Conservation (phyloP, 2,329 filamentous ascomycete species). For the Calonectria pteridis region DNA sequence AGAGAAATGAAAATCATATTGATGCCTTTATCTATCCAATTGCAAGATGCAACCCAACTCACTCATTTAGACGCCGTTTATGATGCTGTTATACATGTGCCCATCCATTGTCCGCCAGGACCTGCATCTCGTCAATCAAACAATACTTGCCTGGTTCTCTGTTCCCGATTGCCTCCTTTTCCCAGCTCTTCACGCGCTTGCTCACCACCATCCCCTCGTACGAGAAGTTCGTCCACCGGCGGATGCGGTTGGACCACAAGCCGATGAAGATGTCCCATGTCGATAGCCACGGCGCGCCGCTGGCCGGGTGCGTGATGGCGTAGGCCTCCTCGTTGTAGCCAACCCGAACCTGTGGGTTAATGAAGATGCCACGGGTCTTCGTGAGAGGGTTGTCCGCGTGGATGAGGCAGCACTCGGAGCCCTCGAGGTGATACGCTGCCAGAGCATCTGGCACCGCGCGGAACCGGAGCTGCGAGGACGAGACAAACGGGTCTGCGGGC, state of each 20-base stretch:
- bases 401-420: constrained; percentile 83
- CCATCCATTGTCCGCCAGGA: constrained; percentile 69
- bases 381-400: constrained; percentile 77
- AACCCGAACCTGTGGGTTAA: constrained; percentile 78
- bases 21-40: background rate
- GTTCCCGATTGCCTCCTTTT: constrained; percentile 49
- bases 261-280: constrained; percentile 63
- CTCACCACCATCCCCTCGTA: constrained; percentile 51
- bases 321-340: constrained; percentile 71
- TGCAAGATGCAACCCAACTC: background rate
- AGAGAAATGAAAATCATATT: background rate
- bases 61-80: background rate
- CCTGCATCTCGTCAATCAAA: constrained; percentile 72
- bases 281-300: constrained; percentile 59
- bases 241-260: constrained; percentile 69
- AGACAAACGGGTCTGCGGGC: constrained; percentile 68
- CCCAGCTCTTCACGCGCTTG: constrained; percentile 54
- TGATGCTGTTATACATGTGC: constrained; percentile 60
- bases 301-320: constrained; percentile 56
- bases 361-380: constrained; percentile 66
- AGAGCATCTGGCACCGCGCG: constrained; percentile 74
- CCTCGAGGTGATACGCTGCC: constrained; percentile 74
- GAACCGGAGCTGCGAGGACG: constrained; percentile 64
- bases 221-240: constrained; percentile 54
- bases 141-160: constrained; percentile 64